Percentiles rank a stretch among this genome's conserved stretches.
Conservation (phyloP, 768 basidiomycete species). For the Chlorophyllum brunneum region DNA sequence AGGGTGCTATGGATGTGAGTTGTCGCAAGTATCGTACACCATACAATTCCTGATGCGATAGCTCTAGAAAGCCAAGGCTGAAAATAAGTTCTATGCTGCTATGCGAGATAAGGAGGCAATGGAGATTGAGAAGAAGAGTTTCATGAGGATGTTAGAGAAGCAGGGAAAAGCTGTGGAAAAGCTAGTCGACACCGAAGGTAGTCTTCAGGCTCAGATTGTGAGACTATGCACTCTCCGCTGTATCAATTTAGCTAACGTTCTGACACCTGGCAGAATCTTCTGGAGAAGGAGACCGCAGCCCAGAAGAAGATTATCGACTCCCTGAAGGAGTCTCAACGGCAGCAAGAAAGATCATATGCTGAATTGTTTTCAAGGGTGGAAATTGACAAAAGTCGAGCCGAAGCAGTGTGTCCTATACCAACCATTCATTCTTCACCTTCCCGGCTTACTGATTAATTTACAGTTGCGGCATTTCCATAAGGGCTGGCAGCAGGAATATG, state of each 20-base stretch:
- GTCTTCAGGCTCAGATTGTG: constrained; percentile 56
- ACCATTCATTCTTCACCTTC: neutral
- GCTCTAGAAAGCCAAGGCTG: constrained; percentile 86
- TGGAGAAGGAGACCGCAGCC: constrained; percentile 43
- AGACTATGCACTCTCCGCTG: constrained; percentile 18
- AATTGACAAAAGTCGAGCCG: constrained; percentile 31
- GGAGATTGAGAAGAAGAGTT: constrained; percentile 69
- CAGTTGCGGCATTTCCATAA: constrained; percentile 18
- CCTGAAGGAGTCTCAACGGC: constrained; percentile 21
- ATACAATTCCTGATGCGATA: neutral
- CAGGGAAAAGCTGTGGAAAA: constrained; percentile 59
- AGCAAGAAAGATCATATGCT: constrained; percentile 26
- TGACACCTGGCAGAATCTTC: constrained; percentile 12
- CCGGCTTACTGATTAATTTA: neutral
- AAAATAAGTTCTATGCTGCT: constrained; percentile 89
- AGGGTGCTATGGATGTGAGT: constrained; percentile 65
- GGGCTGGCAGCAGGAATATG: constrained; percentile 31
- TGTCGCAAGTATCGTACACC: neutral
- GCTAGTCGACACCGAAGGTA: constrained; percentile 59
- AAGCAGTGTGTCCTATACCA: constrained; percentile 32
- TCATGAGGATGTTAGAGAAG: constrained; percentile 45
- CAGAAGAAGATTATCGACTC: constrained; percentile 27
- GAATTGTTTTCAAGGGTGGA: constrained; percentile 32
- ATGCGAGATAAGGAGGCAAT: constrained; percentile 87
- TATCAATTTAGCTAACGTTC: neutral